These are phyloP conservation scores for Porphyrellus cyaneotinctus DNA, from an alignment of 768 basidiomycete species.

Conservation along the genomic window DNA sequence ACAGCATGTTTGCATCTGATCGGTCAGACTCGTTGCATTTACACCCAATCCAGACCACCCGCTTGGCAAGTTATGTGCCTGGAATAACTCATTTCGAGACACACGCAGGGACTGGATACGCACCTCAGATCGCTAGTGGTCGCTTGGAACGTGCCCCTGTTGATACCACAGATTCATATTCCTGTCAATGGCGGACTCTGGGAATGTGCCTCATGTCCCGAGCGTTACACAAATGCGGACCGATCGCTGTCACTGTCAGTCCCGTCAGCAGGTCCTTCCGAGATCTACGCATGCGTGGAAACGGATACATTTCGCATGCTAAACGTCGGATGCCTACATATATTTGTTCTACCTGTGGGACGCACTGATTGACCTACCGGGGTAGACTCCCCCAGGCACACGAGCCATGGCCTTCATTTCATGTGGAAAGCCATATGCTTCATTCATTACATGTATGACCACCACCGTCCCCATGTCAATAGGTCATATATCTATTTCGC, in stretches of 20 bases:
- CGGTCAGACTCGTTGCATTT: conserved; percentile 1
- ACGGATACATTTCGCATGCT: not conserved
- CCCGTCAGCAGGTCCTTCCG: conserved; percentile 5
- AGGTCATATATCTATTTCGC: not conserved
- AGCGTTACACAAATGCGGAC: not conserved
- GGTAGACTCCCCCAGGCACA: not conserved
- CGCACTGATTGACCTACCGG: not conserved
- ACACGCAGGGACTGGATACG: not conserved
- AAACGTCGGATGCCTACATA: not conserved
- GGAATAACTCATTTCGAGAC: not conserved
- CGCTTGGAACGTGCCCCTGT: conserved; percentile 9
- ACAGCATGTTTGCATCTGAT: conserved; percentile 14
- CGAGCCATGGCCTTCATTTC: not conserved
- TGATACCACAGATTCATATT: not conserved
- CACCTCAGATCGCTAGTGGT: not conserved
- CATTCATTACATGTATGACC: conserved; percentile 4
- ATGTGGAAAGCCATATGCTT: not conserved
- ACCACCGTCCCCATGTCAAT: conserved; percentile 21
- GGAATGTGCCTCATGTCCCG: conserved; percentile 9
- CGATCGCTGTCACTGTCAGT: conserved; percentile 8
- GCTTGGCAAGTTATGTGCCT: conserved; percentile 19
- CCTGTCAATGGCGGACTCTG: not conserved
- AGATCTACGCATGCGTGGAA: not conserved
- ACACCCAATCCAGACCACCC: conserved; percentile 5
- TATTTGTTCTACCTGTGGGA: conserved; percentile 3